Evolutionary conservation across 192 early-diverging fungal species (phyloP).

Genomic region (Backusella tuberculispora): DNA sequence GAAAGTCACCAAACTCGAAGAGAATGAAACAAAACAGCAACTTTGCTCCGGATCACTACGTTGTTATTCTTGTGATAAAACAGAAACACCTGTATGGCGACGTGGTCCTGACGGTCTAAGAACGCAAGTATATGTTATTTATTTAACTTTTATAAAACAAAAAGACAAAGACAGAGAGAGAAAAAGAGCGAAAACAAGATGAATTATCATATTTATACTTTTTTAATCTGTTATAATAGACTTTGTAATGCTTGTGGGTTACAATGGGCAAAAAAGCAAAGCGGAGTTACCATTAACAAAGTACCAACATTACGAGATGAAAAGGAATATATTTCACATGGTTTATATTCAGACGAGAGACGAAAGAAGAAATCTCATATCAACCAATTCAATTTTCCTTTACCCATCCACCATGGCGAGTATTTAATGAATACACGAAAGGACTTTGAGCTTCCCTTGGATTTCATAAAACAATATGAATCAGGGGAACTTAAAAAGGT

Average conservation of each 20-base stretch:
- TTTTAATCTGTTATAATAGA: constrained; percentile 7
- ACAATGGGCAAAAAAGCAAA: constrained; percentile 27
- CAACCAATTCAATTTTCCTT: constrained; percentile 49
- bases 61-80: constrained; percentile 20
- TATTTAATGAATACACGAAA: constrained; percentile 50
- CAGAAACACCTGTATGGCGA: constrained; percentile 25
- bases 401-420: constrained; percentile 67
- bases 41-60: not conserved
- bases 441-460: constrained; percentile 71
- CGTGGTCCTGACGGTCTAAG: constrained; percentile 23
- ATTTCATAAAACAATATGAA: constrained; percentile 60
- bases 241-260: constrained; percentile 46
- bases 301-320: constrained; percentile 38
- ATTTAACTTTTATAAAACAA: too few relatives aligned
- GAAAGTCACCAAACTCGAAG: not conserved
- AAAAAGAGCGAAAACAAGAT: not conserved
- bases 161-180: too few relatives aligned
- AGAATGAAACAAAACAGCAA: not conserved
- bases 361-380: not conserved
- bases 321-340: constrained; percentile 55
- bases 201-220: not conserved
- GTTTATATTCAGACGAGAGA: constrained; percentile 49
- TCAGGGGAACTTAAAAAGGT: constrained; percentile 26
- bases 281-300: not conserved
- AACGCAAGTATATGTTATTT: constrained; percentile 26